Evolutionary conservation across 257 asterid genomes (phyloP).

Genomic region (Euphrasia confusa): DNA sequence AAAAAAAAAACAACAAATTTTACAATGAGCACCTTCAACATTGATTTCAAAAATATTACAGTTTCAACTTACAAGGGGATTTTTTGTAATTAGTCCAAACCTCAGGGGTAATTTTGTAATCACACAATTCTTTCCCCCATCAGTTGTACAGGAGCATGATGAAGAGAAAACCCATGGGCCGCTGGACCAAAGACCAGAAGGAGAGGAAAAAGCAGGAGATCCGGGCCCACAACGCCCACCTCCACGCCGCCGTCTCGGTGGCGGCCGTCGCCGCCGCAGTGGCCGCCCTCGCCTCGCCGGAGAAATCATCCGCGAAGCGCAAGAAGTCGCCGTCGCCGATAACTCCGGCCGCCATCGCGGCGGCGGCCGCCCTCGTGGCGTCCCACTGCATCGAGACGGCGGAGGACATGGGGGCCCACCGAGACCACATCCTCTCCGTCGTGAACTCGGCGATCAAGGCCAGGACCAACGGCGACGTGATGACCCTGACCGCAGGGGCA

Average conservation of each 20-base stretch:
- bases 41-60: too few species aligned
- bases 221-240: constrained; percentile 74
- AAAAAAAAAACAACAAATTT: too few species aligned
- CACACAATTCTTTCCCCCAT: background rate
- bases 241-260: constrained; percentile 77
- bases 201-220: constrained; percentile 76
- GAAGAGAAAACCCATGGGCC: constrained; percentile 64
- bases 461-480: constrained; percentile 71
- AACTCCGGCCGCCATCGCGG: constrained; percentile 53
- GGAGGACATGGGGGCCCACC: constrained; percentile 81
- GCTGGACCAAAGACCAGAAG: constrained; percentile 74
- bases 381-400: constrained; percentile 94
- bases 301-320: constrained; percentile 30
- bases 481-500: constrained; percentile 88
- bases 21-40: too few species aligned
- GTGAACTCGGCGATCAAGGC: constrained; percentile 69
- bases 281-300: constrained; percentile 69
- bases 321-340: constrained; percentile 35
- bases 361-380: constrained; percentile 92
- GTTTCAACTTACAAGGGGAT: too few species aligned
- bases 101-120: too few species aligned
- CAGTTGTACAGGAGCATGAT: constrained; percentile 49
- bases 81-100: too few species aligned
- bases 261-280: constrained; percentile 91
- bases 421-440: constrained; percentile 54